Conservation (phyloP, 169 alveolate genomes). For the Theileria orientalis region DNA sequence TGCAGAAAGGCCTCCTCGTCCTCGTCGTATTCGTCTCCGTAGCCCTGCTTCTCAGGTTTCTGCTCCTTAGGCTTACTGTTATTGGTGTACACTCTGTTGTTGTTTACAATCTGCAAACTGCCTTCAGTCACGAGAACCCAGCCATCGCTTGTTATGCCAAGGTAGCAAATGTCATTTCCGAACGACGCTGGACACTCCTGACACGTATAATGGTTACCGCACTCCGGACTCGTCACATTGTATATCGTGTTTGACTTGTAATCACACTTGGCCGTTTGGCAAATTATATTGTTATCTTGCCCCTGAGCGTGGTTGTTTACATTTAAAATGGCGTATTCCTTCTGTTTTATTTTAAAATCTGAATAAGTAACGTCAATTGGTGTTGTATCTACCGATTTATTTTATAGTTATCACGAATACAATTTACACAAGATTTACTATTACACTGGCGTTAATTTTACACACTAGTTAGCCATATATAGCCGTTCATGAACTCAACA, state of each 20-base stretch:
- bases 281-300: slow-evolving; percentile 15
- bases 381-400: too few relatives aligned
- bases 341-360: slow-evolving; percentile 9
- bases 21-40: slow-evolving; percentile 11
- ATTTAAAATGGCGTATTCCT: slow-evolving; percentile 10
- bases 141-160: slow-evolving; percentile 5
- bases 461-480: too few relatives aligned
- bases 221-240: slow-evolving; percentile 25
- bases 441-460: too few relatives aligned
- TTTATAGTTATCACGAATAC: too few relatives aligned
- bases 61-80: background rate
- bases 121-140: slow-evolving; percentile 48
- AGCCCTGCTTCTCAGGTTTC: background rate
- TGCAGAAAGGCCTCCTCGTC: slow-evolving; percentile 40
- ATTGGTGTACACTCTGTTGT: background rate
- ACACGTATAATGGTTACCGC: slow-evolving; percentile 53
- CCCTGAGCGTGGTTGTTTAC: background rate
- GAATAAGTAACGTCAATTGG: too few relatives aligned
- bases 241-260: slow-evolving; percentile 10
- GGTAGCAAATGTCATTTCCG: slow-evolving; percentile 40
- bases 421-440: too few relatives aligned
- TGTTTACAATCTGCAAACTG: background rate
- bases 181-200: slow-evolving; percentile 44
- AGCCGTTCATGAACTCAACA: too few relatives aligned
- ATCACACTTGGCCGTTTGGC: slow-evolving; percentile 52